Evolutionary conservation across 192 early-diverging fungal species (phyloP), one percentile per base, ranked within the genome.

Genomic region (Oehlia diaphana): DNA sequence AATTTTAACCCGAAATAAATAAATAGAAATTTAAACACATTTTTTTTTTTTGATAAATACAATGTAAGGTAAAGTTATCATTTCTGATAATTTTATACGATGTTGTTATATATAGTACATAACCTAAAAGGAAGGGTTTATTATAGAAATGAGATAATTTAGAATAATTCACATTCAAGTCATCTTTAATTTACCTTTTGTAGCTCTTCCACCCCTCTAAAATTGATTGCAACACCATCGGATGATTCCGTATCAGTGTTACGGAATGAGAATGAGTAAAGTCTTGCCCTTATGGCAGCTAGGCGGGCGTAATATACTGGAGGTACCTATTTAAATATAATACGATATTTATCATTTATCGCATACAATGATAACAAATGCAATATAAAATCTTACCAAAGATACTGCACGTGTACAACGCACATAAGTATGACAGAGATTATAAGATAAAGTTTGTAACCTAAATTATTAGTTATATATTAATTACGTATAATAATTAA

Each of bases 251-350:
- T 80, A 26, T 89, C 87, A 31, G 31, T 31, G 2, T 31, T 31
- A 31, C 31, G 1, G 2, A 2, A 31, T 31, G 31, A 31, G 31
- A 2, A 31, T 31, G 2, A 26, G 26, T 26, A 31, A 31, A 93
- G 96, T 62, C 95, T 90, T 0, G 95, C 96, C 21, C 95, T 86
- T 14, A 89, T 90, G 19, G 94, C 93, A 4, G 96, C 92, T 21
- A 97, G 82, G 84, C 97, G 93, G 4, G 97, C 96, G 80, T 98
- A 97, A 87, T 98, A 99, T 1, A 92, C 96, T 0, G 96, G 94
- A 8, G 96, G 95, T 0, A 92, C 84, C 74, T 74, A 61, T 31
- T 31, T 31, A 31, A 31, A 31, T 1, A 31, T 2, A 31, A 31
- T 31, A 31, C 31, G 31, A 31, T 2, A 31, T 31, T 16, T 19